Base-by-base conservation (phyloP, 2,329 filamentous ascomycete genomes). In the Neopestalotiopsis sp. region DNA sequence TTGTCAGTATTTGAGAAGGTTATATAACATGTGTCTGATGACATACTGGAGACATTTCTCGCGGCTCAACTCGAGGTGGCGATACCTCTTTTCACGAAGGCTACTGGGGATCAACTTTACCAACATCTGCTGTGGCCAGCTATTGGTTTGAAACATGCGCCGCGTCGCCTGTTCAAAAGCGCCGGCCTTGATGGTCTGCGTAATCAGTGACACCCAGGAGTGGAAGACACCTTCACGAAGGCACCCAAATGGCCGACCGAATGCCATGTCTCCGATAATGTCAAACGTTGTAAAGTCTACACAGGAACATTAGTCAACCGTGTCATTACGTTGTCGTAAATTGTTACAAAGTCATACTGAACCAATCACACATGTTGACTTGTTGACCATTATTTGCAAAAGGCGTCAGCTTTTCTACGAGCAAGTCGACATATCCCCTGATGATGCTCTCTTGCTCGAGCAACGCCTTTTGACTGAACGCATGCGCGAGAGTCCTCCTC, bases 261-360 rank as follows among this genome's bases (percentile, higher is more conserved):
- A 86, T 0, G 81, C 80, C 17, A 87, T 78, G 72, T 86, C 83
- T 24, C 83, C 83, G 67, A 84, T 80, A 58, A 84, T 76, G 73
- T 83, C 82, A 73, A 84, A 83, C 3, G 73, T 74, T 3, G 70
- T 72, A 32, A 67, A 74, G 40, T 73, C 2, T 81, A 79, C 4
- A 78, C 74, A 69, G 78, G 10, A 38, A 80, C 66, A 80, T 78
- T 68, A 74, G 78, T 78, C 6, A n/a, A 34, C 32, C 38, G 5
- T 66, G 13, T 12, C 7, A 4, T 20, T 13, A 63, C 14, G 61
- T 12, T 56, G 5, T 34, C 10, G 49, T 45, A 17, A 5, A 24
- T 13, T 24, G 9, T 20, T 24, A 40, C 1, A 81, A 79, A 5
- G 78, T 74, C 73, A 76, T 81, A 70, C 81, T 81, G 70, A 74